Evolutionary conservation across 352 stramenopile genomes (phyloP).

Genomic region (Phytopythium litorale): DNA sequence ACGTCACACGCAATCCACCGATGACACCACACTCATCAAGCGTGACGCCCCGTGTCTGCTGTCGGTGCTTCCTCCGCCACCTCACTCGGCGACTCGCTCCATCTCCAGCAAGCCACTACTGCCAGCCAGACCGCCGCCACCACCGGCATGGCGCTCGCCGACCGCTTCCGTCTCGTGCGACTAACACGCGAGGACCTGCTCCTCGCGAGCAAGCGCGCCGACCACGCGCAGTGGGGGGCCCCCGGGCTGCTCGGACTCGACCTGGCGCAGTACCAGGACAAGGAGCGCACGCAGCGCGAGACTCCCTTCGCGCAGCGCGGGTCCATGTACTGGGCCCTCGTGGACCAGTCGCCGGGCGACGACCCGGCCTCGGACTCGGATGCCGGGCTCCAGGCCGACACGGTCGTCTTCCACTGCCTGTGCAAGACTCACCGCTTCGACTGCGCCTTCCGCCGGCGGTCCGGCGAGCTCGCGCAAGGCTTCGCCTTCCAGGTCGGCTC

Average conservation of each 20-base stretch:
- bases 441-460: constrained; percentile 27
- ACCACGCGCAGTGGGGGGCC: constrained; percentile 42
- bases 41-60: too few species aligned
- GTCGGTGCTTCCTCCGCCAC: too few species aligned
- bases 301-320: constrained; percentile 45
- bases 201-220: constrained; percentile 38
- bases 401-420: constrained; percentile 36
- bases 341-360: constrained; percentile 19
- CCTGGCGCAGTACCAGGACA: constrained; percentile 40
- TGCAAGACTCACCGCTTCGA: constrained; percentile 63
- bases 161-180: constrained; percentile 35
- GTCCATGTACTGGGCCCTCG: constrained; percentile 67
- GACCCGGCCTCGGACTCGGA: constrained; percentile 16
- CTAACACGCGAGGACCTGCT: constrained; percentile 38
- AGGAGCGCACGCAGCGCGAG: constrained; percentile 42
- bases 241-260: constrained; percentile 16
- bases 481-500: constrained; percentile 62
- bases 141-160: constrained; percentile 2
- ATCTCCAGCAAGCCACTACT: background rate
- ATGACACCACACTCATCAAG: too few species aligned
- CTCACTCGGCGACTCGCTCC: background rate
- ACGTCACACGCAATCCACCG: too few species aligned
- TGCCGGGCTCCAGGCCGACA: constrained; percentile 9
- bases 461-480: constrained; percentile 33
- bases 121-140: background rate